Conservation (phyloP, 768 basidiomycete species). For the Xerocomellus chrysenteron region DNA sequence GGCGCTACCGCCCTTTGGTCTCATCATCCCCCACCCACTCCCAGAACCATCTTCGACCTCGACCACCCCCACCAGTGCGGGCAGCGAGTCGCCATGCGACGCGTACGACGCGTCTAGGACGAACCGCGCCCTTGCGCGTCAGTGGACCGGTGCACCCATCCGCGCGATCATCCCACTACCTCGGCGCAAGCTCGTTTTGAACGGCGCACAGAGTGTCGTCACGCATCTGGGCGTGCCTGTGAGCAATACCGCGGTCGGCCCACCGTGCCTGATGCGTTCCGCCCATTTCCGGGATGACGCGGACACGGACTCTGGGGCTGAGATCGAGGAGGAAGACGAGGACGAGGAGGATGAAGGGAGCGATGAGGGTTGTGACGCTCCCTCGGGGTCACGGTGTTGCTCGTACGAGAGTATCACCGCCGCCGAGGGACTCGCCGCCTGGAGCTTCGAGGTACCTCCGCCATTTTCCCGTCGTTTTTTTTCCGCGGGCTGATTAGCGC, state of each 20-base stretch:
- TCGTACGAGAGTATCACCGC: conserved; percentile 31
- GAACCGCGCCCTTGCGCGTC: not conserved
- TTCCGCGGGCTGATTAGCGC: not conserved
- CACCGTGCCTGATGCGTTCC: not conserved
- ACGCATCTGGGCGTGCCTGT: not conserved
- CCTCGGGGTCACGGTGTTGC: not conserved
- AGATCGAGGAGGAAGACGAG: not conserved
- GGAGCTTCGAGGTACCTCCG: conserved; percentile 32
- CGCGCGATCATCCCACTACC: conserved; percentile 25
- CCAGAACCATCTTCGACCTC: not conserved
- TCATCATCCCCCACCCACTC: not conserved
- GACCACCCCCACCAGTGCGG: no score
- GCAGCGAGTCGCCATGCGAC: not conserved
- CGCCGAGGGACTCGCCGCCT: conserved; percentile 16
- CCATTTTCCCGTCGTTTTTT: no score
- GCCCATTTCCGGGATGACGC: not conserved
- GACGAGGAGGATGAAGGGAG: not conserved
- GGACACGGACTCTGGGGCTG: not conserved
- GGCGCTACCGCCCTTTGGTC: not conserved
- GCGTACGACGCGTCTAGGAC: not conserved
- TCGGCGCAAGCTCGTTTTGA: conserved; percentile 3
- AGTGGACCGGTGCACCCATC: conserved; percentile 23
- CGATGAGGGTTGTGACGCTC: not conserved
- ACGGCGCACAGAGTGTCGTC: not conserved
- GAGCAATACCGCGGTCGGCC: not conserved